Evolutionary conservation across 106 monocot species (phyloP), one percentile per base, ranked within the genome.

Genomic region (Phalaenopsis aphrodite): DNA sequence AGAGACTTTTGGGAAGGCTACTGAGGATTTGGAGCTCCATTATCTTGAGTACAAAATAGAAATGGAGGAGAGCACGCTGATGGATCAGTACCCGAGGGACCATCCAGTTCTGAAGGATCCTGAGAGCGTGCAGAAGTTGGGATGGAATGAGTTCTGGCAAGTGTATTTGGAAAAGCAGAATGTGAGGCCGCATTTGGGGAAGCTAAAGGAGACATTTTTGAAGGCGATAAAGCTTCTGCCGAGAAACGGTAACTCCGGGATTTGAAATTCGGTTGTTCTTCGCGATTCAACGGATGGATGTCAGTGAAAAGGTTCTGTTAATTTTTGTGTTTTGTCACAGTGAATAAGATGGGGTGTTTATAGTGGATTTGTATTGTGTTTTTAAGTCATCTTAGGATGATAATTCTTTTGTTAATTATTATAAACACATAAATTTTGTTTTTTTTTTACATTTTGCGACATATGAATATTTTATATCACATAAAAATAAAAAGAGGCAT

Each of bases 151-250:
- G 2, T 49, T 91, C 10, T 89, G 80, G 19, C 78, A 69, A 4
- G 48, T 91, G 0, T 94, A 94, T 75, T 82, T 94, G 17, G 93
- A 86, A 7, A 89, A 86, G 79, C 93, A 94, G 56, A 94, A 94
- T 74, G 89, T 94, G 61, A 88, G 81, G 87, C 84, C 79, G 23
- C 69, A 91, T 72, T 48, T 91, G 55, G 87, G 83, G 0, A 87
- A 81, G 78, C 77, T 94, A 36, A 94, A 76, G 84, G 71, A 82
- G 8, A 87, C 82, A 0, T 82, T 93, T n/a, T 42, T 87, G 78
- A 79, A 91, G 55, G 93, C 93, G 1, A 78, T 93, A 38, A 86
- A 78, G 72, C 82, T 87, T 7, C 37, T 93, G 61, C 87, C 85
- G 8, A 69, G 39, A 9, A 7, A 9, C 64, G 11, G 12, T 38